phyloP scores from a whole-genome alignment of 148 eudicot species.

The Salicornia ramosissima region DNA sequence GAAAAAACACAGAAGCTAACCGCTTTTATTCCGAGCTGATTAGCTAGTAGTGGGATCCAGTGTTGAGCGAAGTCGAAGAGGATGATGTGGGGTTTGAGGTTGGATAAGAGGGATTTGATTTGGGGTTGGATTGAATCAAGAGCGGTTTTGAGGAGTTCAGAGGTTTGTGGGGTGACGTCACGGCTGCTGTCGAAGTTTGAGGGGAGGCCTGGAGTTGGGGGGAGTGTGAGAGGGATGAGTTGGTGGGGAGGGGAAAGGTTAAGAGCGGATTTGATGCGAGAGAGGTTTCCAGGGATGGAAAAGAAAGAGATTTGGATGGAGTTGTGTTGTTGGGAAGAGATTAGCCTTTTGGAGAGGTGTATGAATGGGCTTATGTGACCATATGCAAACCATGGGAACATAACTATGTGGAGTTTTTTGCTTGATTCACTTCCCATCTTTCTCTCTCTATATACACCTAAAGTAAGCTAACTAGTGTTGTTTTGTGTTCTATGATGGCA shows the following conservation, averaged over 20 bases:
- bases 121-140: constrained; percentile 54
- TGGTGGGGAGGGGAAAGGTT: constrained; percentile 10
- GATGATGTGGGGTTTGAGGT: constrained; percentile 35
- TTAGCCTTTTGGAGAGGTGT: constrained; percentile 46
- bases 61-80: constrained; percentile 43
- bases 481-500: neutral
- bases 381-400: constrained; percentile 58
- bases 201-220: constrained; percentile 35
- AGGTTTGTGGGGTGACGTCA: constrained; percentile 20
- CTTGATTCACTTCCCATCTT: neutral
- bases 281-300: constrained; percentile 36
- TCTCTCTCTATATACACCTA: neutral
- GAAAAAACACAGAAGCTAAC: constrained; percentile 36
- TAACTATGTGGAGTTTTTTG: constrained; percentile 29
- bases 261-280: constrained; percentile 37
- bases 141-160: constrained; percentile 41
- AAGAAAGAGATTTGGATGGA: constrained; percentile 38
- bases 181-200: constrained; percentile 39
- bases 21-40: constrained; percentile 37
- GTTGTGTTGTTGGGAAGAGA: constrained; percentile 33
- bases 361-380: constrained; percentile 62
- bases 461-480: neutral
- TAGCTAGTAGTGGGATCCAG: constrained; percentile 46
- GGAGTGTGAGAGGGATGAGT: constrained; percentile 36
- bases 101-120: constrained; percentile 26